These are phyloP conservation scores for Lecanosticta acicola DNA, from an alignment of 2,329 filamentous ascomycete genomes.

Conservation along the genomic window DNA sequence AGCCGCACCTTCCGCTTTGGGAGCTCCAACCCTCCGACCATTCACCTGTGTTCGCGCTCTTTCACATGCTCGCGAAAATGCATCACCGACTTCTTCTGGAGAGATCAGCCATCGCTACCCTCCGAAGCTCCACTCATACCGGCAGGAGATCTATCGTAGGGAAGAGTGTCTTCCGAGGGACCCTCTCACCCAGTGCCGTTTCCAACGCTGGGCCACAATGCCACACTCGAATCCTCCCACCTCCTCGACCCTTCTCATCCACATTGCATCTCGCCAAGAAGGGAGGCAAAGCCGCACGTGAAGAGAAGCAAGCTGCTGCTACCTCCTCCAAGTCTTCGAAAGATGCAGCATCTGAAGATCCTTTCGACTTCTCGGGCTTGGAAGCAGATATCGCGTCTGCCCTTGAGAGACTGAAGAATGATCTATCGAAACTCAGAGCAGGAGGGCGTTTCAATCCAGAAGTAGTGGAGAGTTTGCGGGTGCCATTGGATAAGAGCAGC, in stretches of 20 bases:
- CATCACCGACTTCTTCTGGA: neutral
- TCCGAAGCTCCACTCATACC: no score
- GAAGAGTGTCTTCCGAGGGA: neutral
- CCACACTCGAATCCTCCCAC: neutral
- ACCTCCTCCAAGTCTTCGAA: conserved; percentile 20
- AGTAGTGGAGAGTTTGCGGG: conserved; percentile 54
- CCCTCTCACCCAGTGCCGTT: neutral
- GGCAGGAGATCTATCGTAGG: no score
- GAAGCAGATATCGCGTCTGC: conserved; percentile 52
- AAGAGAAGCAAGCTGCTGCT: conserved; percentile 29
- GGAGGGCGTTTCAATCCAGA: conserved; percentile 60
- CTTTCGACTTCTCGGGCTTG: conserved; percentile 56
- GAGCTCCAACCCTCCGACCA: neutral
- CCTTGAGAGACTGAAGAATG: conserved; percentile 53
- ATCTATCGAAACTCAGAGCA: conserved; percentile 56
- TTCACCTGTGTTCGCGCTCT: neutral
- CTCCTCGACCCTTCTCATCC: conserved; percentile 37
- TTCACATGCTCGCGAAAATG: neutral
- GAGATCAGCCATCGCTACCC: no score
- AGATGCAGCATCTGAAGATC: conserved; percentile 42
- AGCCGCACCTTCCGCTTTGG: neutral
- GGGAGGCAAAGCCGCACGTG: conserved; percentile 47
- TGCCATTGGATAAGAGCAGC: conserved; percentile 49
- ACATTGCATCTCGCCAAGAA: conserved; percentile 46
- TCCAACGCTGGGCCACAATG: neutral